Evolutionary conservation across 345 rosid genomes (phyloP).

Genomic region (Camelina sativa): DNA sequence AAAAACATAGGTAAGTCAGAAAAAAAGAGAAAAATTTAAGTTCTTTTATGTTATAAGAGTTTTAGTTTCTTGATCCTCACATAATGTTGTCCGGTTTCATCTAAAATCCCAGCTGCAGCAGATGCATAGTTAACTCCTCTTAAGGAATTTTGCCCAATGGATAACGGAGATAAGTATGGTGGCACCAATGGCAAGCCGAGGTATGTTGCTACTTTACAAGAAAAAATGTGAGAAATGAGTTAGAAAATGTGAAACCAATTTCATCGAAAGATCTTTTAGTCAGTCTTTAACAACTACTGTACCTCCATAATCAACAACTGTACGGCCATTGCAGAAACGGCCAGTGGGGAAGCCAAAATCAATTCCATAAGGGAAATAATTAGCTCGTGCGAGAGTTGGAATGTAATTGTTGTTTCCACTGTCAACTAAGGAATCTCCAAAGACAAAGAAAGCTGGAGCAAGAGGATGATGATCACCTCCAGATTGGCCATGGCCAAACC

Average conservation of each 20-base stretch:
- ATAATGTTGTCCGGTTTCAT: conserved; percentile 47
- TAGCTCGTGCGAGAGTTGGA: conserved; percentile 43
- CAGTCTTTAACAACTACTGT: background rate
- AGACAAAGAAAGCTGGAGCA: conserved; percentile 48
- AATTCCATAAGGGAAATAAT: conserved; percentile 52
- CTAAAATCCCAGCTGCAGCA: conserved; percentile 51
- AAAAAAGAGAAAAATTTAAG: background rate
- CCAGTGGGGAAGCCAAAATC: conserved; percentile 51
- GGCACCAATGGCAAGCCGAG: conserved; percentile 47
- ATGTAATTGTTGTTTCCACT: conserved; percentile 54
- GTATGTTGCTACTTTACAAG: conserved; percentile 24
- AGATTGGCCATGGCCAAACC: conserved; percentile 30
- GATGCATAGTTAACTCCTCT: conserved; percentile 52
- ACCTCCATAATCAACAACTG: conserved; percentile 47
- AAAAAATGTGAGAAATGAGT: conserved; percentile 7
- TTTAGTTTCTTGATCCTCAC: conserved; percentile 33
- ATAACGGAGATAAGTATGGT: conserved; percentile 44
- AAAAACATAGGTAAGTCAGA: conserved; percentile 8
- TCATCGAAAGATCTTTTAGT: conserved; percentile 2
- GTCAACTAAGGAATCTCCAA: conserved; percentile 49
- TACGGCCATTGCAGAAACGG: conserved; percentile 50
- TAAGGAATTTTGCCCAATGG: conserved; percentile 33
- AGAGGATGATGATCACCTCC: conserved; percentile 32
- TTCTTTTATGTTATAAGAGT: background rate
- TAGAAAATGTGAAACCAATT: background rate